phyloP scores from a whole-genome alignment of 2,329 filamentous ascomycete species.

The Mycosphaerella sp. region DNA sequence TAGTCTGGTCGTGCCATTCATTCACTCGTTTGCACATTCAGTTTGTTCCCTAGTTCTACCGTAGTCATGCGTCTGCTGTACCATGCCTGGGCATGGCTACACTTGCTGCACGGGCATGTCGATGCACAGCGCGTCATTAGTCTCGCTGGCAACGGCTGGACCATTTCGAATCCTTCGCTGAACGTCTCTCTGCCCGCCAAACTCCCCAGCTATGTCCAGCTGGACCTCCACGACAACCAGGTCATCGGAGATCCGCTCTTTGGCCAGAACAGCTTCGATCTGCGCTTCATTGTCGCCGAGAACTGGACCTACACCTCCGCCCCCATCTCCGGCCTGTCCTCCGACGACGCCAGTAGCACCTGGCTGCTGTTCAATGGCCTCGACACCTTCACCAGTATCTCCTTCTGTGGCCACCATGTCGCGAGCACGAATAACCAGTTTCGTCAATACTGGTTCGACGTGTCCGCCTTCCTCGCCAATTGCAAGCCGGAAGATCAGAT shows the following conservation, averaged over 20 bases:
- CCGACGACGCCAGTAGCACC: constrained; percentile 36
- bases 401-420: constrained; percentile 49
- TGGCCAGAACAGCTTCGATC: constrained; percentile 54
- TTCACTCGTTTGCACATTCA: no score
- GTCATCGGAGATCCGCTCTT: constrained; percentile 51
- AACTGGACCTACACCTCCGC: constrained; percentile 58
- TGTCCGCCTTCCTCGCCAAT: constrained; percentile 42
- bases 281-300: constrained; percentile 52
- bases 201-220: constrained; percentile 53
- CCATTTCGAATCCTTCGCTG: constrained; percentile 36
- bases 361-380: constrained; percentile 57
- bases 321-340: constrained; percentile 37
- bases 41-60: no score
- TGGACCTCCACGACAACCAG: constrained; percentile 50
- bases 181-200: constrained; percentile 50
- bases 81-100: not conserved
- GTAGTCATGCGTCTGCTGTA: not conserved
- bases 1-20: no score
- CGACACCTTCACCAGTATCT: constrained; percentile 54
- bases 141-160: constrained; percentile 35
- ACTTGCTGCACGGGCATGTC: not conserved
- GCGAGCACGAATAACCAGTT: constrained; percentile 58
- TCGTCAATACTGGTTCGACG: constrained; percentile 54
- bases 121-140: constrained; percentile 36
- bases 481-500: constrained; percentile 37